phyloP scores from a whole-genome alignment of 768 basidiomycete species.

The Podaxis sp. region DNA sequence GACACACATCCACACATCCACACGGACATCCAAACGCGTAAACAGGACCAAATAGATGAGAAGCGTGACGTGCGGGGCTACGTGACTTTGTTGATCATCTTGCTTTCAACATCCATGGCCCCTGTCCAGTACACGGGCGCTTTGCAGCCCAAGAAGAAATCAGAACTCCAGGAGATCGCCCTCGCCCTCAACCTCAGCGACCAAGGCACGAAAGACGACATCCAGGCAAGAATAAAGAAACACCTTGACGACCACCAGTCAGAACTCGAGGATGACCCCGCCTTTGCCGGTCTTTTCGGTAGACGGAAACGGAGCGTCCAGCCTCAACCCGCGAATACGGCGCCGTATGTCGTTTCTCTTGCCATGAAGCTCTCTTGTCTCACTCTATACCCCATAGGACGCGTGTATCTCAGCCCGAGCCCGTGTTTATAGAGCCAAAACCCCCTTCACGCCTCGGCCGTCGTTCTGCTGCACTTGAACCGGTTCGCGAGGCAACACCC shows the following conservation, averaged over 20 bases:
- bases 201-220: conserved; percentile 60
- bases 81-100: conserved; percentile 18
- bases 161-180: conserved; percentile 63
- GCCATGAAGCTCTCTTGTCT: conserved; percentile 13
- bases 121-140: conserved; percentile 46
- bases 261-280: conserved; percentile 53
- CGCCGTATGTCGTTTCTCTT: conserved; percentile 15
- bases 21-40: conserved; percentile 26
- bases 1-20: not conserved
- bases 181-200: conserved; percentile 48
- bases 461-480: conserved; percentile 27
- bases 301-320: conserved; percentile 43
- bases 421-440: conserved; percentile 21
- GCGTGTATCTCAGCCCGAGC: conserved; percentile 8
- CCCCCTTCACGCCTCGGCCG: conserved; percentile 23
- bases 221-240: conserved; percentile 59
- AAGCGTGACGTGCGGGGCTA: conserved; percentile 28
- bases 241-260: conserved; percentile 57
- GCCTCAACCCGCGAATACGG: conserved; percentile 25
- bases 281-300: conserved; percentile 54
- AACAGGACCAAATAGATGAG: conserved; percentile 21
- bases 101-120: conserved; percentile 38
- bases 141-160: conserved; percentile 66
- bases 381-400: conserved; percentile 16
- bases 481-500: conserved; percentile 48